These are phyloP conservation scores for Mycosphaerella sp. DNA, from an alignment of 2,329 filamentous ascomycete genomes.

Conservation along the genomic window DNA sequence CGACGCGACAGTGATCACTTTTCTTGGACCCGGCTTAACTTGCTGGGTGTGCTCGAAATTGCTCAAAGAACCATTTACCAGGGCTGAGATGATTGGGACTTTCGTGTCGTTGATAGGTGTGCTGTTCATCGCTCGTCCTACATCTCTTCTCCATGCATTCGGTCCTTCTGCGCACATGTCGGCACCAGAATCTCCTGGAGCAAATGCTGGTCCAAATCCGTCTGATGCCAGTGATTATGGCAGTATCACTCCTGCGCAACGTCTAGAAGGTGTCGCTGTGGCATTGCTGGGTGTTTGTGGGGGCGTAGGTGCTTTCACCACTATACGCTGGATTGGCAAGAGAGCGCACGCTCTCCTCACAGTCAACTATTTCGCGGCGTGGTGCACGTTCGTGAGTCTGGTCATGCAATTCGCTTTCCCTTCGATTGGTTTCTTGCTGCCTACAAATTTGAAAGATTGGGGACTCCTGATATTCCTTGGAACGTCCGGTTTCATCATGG, in stretches of 20 bases:
- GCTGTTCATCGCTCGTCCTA: slow-evolving; percentile 71
- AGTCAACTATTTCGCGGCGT: slow-evolving; percentile 74
- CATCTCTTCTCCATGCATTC: slow-evolving; percentile 46
- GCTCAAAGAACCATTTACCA: slow-evolving; percentile 69
- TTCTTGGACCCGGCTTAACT: slow-evolving; percentile 70
- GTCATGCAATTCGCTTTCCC: slow-evolving; percentile 53
- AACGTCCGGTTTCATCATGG: slow-evolving; percentile 68
- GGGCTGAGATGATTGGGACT: slow-evolving; percentile 68
- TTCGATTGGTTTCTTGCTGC: slow-evolving; percentile 52
- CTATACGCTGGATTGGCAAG: slow-evolving; percentile 71
- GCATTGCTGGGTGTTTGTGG: slow-evolving; percentile 74
- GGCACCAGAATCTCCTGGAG: slow-evolving; percentile 31
- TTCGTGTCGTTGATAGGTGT: slow-evolving; percentile 72
- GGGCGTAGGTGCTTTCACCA: slow-evolving; percentile 64
- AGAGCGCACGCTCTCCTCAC: slow-evolving; percentile 75
- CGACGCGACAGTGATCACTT: slow-evolving; percentile 85
- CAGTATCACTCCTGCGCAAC: slow-evolving; percentile 54
- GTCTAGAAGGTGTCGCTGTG: slow-evolving; percentile 62
- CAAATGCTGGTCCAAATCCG: slow-evolving; percentile 26
- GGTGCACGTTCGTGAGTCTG: slow-evolving; percentile 62
- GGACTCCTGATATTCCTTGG: slow-evolving; percentile 61
- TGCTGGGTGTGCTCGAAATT: slow-evolving; percentile 74
- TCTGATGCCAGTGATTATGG: slow-evolving; percentile 36
- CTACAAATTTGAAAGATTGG: slow-evolving; percentile 55
- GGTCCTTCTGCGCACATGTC: slow-evolving; percentile 27